These are phyloP conservation scores for Selenicereus undatus DNA, from an alignment of 148 eudicot genomes.

Conservation along the genomic window DNA sequence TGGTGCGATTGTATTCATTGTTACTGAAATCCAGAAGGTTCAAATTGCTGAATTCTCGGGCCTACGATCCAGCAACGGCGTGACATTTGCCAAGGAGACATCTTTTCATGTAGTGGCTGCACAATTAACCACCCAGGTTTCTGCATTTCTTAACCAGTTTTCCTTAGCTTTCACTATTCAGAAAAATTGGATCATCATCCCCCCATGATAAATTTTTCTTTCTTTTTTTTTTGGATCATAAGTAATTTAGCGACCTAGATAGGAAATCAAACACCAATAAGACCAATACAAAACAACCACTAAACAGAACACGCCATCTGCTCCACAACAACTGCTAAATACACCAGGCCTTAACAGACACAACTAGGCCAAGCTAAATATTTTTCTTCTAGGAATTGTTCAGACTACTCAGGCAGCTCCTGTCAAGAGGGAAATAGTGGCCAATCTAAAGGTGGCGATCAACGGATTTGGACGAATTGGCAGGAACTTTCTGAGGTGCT, in stretches of 20 bases:
- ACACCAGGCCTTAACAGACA: too few relatives aligned
- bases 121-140: conserved; percentile 71
- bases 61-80: conserved; percentile 57
- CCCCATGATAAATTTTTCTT: too few relatives aligned
- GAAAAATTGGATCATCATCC: too few relatives aligned
- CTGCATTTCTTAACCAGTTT: neutral
- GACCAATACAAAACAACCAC: too few relatives aligned
- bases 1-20: conserved; percentile 2
- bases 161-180: neutral
- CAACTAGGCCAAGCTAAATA: too few relatives aligned
- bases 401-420: conserved; percentile 62
- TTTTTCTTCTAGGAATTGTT: neutral
- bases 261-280: too few relatives aligned
- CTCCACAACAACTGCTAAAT: too few relatives aligned
- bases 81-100: conserved; percentile 46
- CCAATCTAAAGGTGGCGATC: conserved; percentile 94
- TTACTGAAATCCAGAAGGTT: conserved; percentile 43
- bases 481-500: conserved; percentile 96
- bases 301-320: too few relatives aligned
- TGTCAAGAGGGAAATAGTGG: conserved; percentile 61
- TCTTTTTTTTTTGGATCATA: too few relatives aligned
- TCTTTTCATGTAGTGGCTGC: conserved; percentile 65
- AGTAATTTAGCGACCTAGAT: too few relatives aligned
- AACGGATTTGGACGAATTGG: conserved; percentile 98
- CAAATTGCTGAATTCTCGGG: conserved; percentile 83